phyloP scores from a whole-genome alignment of 371 early-diverging fungal genomes.

The Mortierella sp. region DNA sequence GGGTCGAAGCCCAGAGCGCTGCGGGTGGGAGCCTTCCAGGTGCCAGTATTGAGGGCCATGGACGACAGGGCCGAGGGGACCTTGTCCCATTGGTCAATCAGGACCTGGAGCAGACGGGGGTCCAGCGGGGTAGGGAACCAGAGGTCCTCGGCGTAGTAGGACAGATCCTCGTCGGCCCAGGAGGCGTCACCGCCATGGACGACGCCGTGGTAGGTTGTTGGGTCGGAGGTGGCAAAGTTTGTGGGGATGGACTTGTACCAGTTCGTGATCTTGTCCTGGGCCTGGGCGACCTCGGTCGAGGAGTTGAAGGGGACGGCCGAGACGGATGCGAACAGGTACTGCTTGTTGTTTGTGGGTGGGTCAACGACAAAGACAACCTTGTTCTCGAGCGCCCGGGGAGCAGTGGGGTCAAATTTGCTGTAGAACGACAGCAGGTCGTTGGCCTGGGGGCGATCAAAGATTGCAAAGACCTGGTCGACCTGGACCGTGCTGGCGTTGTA shows the following conservation, averaged over 20 bases:
- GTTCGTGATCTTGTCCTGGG: conserved; percentile 41
- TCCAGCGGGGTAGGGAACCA: conserved; percentile 55
- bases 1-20: conserved; percentile 52
- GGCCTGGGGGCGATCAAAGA: conserved; percentile 57
- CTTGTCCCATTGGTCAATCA: conserved; percentile 55
- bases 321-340: conserved; percentile 55
- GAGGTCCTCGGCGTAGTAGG: conserved; percentile 56
- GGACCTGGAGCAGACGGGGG: conserved; percentile 34
- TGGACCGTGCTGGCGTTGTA: conserved; percentile 38
- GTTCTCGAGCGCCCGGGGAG: conserved; percentile 55
- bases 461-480: conserved; percentile 56
- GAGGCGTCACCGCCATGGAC: conserved; percentile 42
- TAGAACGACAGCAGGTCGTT: conserved; percentile 42
- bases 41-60: conserved; percentile 56
- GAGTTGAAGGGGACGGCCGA: conserved; percentile 49
- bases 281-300: conserved; percentile 33
- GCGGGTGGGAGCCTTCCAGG: conserved; percentile 49
- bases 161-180: conserved; percentile 46
- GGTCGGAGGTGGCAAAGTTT: conserved; percentile 51
- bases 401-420: conserved; percentile 33
- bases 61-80: conserved; percentile 53
- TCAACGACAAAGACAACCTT: conserved; percentile 52
- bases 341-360: conserved; percentile 40
- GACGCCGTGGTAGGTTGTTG: conserved; percentile 33
- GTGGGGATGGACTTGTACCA: conserved; percentile 54